phyloP scores from a whole-genome alignment of 352 stramenopile genomes.

The Phytophthora litchii region DNA sequence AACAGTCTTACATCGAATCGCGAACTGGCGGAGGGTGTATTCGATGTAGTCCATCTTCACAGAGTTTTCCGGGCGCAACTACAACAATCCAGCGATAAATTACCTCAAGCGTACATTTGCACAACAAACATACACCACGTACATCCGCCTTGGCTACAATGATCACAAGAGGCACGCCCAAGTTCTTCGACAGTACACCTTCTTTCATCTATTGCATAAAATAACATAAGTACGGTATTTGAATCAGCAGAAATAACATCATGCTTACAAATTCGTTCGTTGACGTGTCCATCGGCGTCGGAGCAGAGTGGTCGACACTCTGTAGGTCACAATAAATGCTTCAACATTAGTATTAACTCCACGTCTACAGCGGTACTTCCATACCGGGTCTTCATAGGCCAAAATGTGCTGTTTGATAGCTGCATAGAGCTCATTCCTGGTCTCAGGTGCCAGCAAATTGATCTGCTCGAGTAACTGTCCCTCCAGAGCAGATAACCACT shows the following conservation, averaged over 20 bases:
- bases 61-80: constrained; percentile 79
- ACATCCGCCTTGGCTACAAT: constrained; percentile 84
- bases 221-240: neutral
- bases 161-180: constrained; percentile 75
- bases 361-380: neutral
- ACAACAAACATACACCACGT: constrained; percentile 14
- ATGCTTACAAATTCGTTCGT: constrained; percentile 73
- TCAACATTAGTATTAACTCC: constrained; percentile 7
- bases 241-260: neutral
- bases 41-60: constrained; percentile 89
- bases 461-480: constrained; percentile 76
- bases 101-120: too few relatives aligned
- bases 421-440: constrained; percentile 64
- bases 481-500: constrained; percentile 82
- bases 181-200: constrained; percentile 78
- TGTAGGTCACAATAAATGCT: constrained; percentile 21
- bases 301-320: constrained; percentile 61
- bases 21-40: constrained; percentile 78
- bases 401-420: constrained; percentile 78
- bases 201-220: constrained; percentile 61
- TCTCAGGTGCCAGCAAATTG: constrained; percentile 56
- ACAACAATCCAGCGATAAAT: constrained; percentile 9
- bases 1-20: constrained; percentile 66
- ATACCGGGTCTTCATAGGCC: constrained; percentile 78
- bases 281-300: constrained; percentile 58